Evolutionary conservation across 257 asterid species (phyloP).

Genomic region (Schizonepeta tenuifolia): DNA sequence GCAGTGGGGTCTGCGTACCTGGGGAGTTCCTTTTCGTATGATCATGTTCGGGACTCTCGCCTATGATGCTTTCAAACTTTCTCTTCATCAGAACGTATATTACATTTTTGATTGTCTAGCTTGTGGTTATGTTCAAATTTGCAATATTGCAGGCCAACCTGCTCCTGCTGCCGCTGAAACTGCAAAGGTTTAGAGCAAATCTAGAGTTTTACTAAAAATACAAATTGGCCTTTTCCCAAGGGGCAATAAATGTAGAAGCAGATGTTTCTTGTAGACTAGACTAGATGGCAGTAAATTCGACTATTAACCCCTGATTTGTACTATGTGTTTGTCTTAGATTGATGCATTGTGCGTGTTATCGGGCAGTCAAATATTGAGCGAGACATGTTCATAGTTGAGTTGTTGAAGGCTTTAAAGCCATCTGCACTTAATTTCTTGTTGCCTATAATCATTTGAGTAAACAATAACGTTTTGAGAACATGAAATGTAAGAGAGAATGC

Average conservation of each 20-base stretch:
- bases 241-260: conserved; percentile 47
- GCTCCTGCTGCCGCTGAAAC: conserved; percentile 49
- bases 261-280: conserved; percentile 39
- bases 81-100: no score
- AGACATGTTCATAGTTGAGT: no score
- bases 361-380: no score
- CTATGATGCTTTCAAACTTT: conserved; percentile 90
- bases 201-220: conserved; percentile 29
- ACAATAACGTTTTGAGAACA: no score
- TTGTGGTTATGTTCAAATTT: conserved; percentile 7
- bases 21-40: conserved; percentile 89
- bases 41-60: conserved; percentile 92
- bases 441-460: no score
- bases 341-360: no score
- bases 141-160: conserved; percentile 62
- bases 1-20: conserved; percentile 69
- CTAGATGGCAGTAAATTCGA: neutral
- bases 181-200: conserved; percentile 33
- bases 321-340: no score
- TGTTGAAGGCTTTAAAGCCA: no score
- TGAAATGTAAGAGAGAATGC: no score
- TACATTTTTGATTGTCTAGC: no score
- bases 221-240: conserved; percentile 25
- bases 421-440: no score
- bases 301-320: neutral